These are phyloP conservation scores for Blastomyces emzantsi DNA, from an alignment of 2,329 filamentous ascomycete genomes.

Conservation along the genomic window DNA sequence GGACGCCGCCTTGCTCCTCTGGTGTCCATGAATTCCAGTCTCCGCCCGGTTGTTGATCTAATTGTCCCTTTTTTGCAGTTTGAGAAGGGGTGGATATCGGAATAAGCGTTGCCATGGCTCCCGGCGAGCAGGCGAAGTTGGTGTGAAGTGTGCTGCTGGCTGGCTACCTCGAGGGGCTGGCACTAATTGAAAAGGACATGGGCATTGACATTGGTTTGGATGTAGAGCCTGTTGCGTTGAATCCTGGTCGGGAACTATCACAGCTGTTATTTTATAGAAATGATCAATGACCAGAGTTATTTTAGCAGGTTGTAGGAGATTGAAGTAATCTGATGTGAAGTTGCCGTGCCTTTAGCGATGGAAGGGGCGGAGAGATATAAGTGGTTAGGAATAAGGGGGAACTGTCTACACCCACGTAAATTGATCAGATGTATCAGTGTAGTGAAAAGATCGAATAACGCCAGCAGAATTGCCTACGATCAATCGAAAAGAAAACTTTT, in stretches of 20 bases:
- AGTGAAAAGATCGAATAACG: background rate
- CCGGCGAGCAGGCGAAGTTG: background rate
- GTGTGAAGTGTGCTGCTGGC: background rate
- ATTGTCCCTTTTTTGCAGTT: background rate
- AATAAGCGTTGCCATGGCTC: constrained; percentile 4
- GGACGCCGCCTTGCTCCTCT: constrained; percentile 22
- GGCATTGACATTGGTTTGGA: background rate
- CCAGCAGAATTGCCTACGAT: background rate
- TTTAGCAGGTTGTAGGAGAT: background rate
- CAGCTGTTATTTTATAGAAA: background rate
- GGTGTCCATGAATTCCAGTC: constrained; percentile 23
- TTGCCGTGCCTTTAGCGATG: background rate
- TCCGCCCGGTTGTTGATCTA: background rate
- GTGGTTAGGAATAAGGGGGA: background rate
- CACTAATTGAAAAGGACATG: background rate
- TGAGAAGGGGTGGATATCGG: background rate
- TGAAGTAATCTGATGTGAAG: background rate
- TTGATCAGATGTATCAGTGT: background rate
- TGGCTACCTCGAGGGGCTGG: background rate
- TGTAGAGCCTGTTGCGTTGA: background rate
- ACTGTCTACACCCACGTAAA: background rate
- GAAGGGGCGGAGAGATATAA: background rate
- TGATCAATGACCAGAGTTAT: background rate
- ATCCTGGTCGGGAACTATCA: background rate
- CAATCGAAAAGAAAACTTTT: too few relatives aligned